Conservation (phyloP, 1,284 basidiomycete genomes). For the Termitomyces sp. region DNA sequence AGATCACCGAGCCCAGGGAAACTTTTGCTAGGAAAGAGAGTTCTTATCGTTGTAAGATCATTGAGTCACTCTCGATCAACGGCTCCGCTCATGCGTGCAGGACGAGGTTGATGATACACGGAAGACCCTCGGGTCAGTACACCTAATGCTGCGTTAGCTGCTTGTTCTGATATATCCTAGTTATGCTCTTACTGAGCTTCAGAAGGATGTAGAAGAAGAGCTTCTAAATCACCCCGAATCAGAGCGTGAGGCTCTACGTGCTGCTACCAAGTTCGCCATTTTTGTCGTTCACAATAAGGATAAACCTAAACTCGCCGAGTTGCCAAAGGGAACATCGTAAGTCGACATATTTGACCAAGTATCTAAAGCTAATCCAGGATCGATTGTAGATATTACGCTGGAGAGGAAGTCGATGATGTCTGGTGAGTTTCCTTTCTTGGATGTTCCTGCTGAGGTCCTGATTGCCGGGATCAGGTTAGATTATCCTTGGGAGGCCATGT, state of each 20-base stretch:
- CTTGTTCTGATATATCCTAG: slow-evolving; percentile 31
- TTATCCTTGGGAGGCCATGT: slow-evolving; percentile 81
- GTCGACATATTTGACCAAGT: slow-evolving; percentile 21
- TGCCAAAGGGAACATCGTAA: slow-evolving; percentile 66
- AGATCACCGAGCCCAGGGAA: slow-evolving; percentile 56
- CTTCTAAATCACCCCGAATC: slow-evolving; percentile 57
- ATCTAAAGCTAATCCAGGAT: not conserved
- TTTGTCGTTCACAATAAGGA: slow-evolving; percentile 96
- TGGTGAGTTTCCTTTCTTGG: slow-evolving; percentile 37
- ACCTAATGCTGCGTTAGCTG: not conserved
- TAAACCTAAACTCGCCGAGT: slow-evolving; percentile 74
- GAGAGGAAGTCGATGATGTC: slow-evolving; percentile 60
- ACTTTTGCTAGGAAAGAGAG: slow-evolving; percentile 72
- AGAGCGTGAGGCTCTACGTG: slow-evolving; percentile 64
- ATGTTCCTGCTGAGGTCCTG: slow-evolving; percentile 6
- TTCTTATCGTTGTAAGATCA: slow-evolving; percentile 74
- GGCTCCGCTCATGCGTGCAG: slow-evolving; percentile 31
- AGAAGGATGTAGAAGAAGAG: slow-evolving; percentile 81
- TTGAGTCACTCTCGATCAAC: not conserved
- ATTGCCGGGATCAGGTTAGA: slow-evolving; percentile 53
- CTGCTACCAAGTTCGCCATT: slow-evolving; percentile 73
- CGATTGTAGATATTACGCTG: slow-evolving; percentile 57
- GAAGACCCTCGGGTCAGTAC: slow-evolving; percentile 75
- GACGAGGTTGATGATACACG: slow-evolving; percentile 95
- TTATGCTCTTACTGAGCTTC: slow-evolving; percentile 83